Evolutionary conservation across 352 stramenopile species (phyloP).

Genomic region (Achlya hypogyna): DNA sequence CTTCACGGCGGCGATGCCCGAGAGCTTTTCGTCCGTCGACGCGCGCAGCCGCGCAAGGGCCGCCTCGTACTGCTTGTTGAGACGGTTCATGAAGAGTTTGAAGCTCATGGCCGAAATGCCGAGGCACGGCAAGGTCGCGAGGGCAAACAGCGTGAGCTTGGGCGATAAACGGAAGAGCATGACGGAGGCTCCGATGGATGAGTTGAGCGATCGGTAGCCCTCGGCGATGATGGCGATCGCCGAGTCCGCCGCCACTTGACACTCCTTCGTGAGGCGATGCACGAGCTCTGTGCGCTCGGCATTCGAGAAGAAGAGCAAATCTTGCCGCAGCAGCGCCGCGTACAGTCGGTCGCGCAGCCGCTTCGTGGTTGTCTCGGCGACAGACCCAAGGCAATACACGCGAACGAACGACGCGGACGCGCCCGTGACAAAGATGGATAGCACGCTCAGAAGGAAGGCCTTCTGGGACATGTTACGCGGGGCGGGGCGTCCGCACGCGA

Average conservation of each 20-base stretch:
- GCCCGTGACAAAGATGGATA: constrained; percentile 77
- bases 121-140: constrained; percentile 72
- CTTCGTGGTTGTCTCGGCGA: constrained; percentile 72
- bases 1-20: constrained; percentile 87
- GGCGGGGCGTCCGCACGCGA: constrained; percentile 63
- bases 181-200: constrained; percentile 73
- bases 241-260: constrained; percentile 81
- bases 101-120: constrained; percentile 73
- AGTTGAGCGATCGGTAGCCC: constrained; percentile 83
- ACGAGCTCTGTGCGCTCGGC: constrained; percentile 82
- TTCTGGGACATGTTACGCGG: constrained; percentile 67
- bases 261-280: constrained; percentile 76
- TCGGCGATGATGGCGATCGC: constrained; percentile 82
- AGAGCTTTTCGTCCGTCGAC: constrained; percentile 78
- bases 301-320: constrained; percentile 76
- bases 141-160: constrained; percentile 81
- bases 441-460: constrained; percentile 76
- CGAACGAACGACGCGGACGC: constrained; percentile 81
- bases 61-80: constrained; percentile 75
- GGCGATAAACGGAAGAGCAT: constrained; percentile 87
- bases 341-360: constrained; percentile 74
- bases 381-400: constrained; percentile 84
- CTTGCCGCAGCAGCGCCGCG: constrained; percentile 60
- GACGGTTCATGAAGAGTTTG: constrained; percentile 69
- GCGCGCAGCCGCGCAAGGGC: constrained; percentile 62